Evolutionary conservation across 192 early-diverging fungal genomes (phyloP).

Genomic region (Jimgerdemannia lactiflua): DNA sequence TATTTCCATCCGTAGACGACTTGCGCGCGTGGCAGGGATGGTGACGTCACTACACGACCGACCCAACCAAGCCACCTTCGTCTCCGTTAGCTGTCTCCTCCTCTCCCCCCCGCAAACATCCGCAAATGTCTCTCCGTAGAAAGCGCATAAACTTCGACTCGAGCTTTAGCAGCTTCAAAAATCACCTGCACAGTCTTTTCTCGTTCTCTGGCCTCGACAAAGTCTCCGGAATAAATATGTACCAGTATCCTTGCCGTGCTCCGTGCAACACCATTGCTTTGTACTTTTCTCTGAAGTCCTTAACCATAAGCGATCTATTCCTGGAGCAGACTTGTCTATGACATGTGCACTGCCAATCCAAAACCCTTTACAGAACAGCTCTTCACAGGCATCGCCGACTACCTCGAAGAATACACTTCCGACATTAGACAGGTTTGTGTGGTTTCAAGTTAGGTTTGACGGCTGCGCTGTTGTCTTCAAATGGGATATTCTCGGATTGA

Average conservation of each 20-base stretch:
- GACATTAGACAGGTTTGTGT: constrained; percentile 45
- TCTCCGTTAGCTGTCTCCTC: too few relatives aligned
- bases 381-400: constrained; percentile 64
- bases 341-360: constrained; percentile 76
- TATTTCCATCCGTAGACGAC: too few relatives aligned
- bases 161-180: constrained; percentile 42
- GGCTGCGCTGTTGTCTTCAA: too few relatives aligned
- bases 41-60: too few relatives aligned
- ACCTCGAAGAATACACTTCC: constrained; percentile 57
- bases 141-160: constrained; percentile 50
- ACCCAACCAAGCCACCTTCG: too few relatives aligned
- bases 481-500: too few relatives aligned
- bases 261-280: background rate
- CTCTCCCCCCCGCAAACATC: too few relatives aligned
- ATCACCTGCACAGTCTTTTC: constrained; percentile 49
- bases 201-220: constrained; percentile 44
- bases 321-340: constrained; percentile 60
- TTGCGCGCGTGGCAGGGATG: too few relatives aligned
- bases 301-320: constrained; percentile 1
- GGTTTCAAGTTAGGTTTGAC: too few relatives aligned
- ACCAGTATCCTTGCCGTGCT: constrained; percentile 49
- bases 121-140: constrained; percentile 46
- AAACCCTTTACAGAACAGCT: constrained; percentile 64
- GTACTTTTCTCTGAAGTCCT: background rate
- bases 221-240: constrained; percentile 68